These are phyloP conservation scores for Chlorella sp. DNA, from an alignment of 139 green algal genomes.

Conservation along the genomic window DNA sequence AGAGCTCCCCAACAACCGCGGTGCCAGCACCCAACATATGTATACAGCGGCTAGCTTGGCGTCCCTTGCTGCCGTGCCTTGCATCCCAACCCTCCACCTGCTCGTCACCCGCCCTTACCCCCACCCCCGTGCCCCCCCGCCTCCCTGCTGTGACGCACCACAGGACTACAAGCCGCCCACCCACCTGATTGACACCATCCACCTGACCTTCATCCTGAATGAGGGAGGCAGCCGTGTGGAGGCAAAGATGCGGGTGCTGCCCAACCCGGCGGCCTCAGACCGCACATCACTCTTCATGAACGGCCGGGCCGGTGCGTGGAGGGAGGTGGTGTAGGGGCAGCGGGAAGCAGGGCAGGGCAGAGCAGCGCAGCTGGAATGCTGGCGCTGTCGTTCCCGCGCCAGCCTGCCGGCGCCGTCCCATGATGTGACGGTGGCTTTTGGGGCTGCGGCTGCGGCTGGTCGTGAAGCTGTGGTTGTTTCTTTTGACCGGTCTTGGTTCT, in stretches of 20 bases:
- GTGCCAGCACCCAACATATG: neutral
- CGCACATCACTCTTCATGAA: slow-evolving; percentile 53
- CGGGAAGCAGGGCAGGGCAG: neutral
- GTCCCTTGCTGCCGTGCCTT: neutral
- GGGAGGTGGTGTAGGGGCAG: neutral
- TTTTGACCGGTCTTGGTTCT: too few species aligned
- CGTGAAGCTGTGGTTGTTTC: too few species aligned
- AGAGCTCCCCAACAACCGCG: neutral
- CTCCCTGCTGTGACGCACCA: slow-evolving; percentile 24
- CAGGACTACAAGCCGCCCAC: slow-evolving; percentile 83
- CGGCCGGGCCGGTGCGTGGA: slow-evolving; percentile 48
- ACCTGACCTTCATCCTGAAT: slow-evolving; percentile 81
- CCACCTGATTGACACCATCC: slow-evolving; percentile 76
- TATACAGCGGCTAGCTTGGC: neutral
- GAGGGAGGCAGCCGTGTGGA: slow-evolving; percentile 80
- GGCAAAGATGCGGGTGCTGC: slow-evolving; percentile 53
- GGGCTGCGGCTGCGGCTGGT: too few species aligned
- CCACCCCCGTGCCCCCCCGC: neutral
- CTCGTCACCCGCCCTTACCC: neutral
- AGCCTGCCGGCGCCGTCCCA: neutral
- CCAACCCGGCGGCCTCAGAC: slow-evolving; percentile 49
- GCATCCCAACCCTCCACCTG: too few species aligned
- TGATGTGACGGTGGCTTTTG: too few species aligned
- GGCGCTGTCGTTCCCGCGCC: neutral
- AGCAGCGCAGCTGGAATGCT: neutral